A percentile compares a stretch with the other conserved stretches of the same genome.
Conservation (phyloP, 176 grass and related monocot species). For the Triticum monococcum region DNA sequence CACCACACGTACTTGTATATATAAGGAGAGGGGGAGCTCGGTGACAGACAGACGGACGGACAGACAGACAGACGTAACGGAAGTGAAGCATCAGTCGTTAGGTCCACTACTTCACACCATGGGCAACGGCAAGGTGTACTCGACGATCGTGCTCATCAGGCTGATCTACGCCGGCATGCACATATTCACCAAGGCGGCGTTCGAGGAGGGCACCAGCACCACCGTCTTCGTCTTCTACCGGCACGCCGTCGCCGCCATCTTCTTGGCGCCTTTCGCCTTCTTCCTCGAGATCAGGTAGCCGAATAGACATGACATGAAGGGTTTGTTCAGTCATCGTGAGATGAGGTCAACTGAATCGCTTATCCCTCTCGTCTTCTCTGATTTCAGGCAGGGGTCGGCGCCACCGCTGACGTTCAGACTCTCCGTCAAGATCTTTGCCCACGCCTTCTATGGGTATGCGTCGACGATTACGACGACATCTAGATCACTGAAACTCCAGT, state of each 20-base stretch:
- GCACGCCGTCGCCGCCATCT: conserved; percentile 55
- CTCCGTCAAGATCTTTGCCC: conserved; percentile 47
- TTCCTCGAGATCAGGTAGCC: conserved; percentile 58
- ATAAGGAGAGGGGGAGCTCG: not conserved
- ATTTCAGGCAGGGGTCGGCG: conserved; percentile 35
- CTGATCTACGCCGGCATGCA: conserved; percentile 63
- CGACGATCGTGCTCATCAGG: conserved; percentile 53
- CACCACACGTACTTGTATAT: not conserved
- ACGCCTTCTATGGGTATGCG: conserved; percentile 55
- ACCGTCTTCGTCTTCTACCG: conserved; percentile 73
- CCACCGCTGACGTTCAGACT: conserved; percentile 48
- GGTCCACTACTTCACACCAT: conserved; percentile 5
- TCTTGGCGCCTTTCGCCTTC: conserved; percentile 49
- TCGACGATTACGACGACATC: not conserved
- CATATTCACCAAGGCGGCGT: conserved; percentile 68
- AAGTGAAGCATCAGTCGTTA: not conserved
- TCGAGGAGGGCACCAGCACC: conserved; percentile 61
- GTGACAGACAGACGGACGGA: not conserved
- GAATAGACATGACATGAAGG: not conserved
- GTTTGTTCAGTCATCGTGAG: not conserved
- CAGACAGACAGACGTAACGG: not conserved
- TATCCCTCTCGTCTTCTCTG: not conserved
- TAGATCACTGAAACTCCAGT: not conserved
- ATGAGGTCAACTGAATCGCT: not conserved
- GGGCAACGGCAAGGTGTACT: conserved; percentile 49